These are phyloP conservation scores for Taphrina populina DNA, from an alignment of 1,139 yeast species.

Conservation along the genomic window DNA sequence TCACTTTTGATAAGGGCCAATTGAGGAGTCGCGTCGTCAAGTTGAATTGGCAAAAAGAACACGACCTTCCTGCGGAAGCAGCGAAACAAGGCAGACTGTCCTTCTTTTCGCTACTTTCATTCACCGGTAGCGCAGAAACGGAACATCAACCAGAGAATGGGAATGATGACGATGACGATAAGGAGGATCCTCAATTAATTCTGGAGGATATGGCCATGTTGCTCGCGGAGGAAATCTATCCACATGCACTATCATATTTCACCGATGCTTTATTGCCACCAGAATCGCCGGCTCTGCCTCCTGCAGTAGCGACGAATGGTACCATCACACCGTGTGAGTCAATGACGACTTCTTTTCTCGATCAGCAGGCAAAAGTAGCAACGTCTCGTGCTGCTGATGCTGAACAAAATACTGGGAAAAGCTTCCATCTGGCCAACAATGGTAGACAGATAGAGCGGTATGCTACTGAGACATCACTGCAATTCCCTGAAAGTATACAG, in stretches of 20 bases:
- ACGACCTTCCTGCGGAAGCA: slow-evolving; percentile 9
- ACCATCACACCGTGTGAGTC: slow-evolving; percentile 18
- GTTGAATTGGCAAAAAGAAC: slow-evolving; percentile 16
- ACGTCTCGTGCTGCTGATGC: not conserved
- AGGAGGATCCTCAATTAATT: slow-evolving; percentile 11
- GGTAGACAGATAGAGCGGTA: slow-evolving; percentile 9
- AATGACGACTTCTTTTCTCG: slow-evolving; percentile 29
- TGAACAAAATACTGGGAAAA: slow-evolving; percentile 4
- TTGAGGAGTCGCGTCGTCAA: slow-evolving; percentile 8
- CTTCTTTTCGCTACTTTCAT: slow-evolving; percentile 25
- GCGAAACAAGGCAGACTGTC: slow-evolving; percentile 16
- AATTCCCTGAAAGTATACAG: not conserved
- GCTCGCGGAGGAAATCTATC: slow-evolving; percentile 27
- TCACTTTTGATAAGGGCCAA: slow-evolving; percentile 25
- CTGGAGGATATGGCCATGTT: slow-evolving; percentile 30
- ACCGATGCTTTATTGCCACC: slow-evolving; percentile 30
- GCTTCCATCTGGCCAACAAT: not conserved
- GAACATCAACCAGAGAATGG: not conserved
- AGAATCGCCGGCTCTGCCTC: slow-evolving; percentile 16
- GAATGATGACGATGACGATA: slow-evolving; percentile 12
- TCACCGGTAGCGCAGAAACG: slow-evolving; percentile 9
- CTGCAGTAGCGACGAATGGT: slow-evolving; percentile 1
- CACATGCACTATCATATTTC: slow-evolving; percentile 27
- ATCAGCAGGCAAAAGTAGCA: slow-evolving; percentile 5
- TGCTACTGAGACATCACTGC: slow-evolving; percentile 7